Percentiles rank a stretch among this genome's conserved stretches.
phyloP scores from a whole-genome alignment of 139 green algal species.

The Chlorella sp. region DNA sequence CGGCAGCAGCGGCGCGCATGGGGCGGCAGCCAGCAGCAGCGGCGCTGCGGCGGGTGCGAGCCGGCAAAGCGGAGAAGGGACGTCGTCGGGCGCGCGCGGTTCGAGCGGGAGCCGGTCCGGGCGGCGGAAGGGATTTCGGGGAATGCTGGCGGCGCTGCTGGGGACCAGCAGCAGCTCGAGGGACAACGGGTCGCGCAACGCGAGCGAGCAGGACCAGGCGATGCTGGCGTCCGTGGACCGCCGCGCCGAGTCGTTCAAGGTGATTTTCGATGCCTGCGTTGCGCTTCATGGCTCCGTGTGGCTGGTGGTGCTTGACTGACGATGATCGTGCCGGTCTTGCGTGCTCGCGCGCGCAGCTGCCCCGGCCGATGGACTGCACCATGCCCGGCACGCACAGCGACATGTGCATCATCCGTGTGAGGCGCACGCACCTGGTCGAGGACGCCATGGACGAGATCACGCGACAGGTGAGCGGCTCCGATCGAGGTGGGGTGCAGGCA shows the following conservation, averaged over 20 bases:
- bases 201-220: too few species aligned
- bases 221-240: too few species aligned
- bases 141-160: neutral
- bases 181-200: too few species aligned
- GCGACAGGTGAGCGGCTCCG: conserved; percentile 32
- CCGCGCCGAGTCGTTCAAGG: neutral
- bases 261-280: too few species aligned
- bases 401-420: conserved; percentile 86
- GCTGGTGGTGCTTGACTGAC: too few species aligned
- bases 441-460: conserved; percentile 85
- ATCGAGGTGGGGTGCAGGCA: too few species aligned
- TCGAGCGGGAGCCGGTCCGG: neutral
- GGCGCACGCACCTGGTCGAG: conserved; percentile 78
- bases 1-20: too few species aligned
- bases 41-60: too few species aligned
- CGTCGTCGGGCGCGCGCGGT: neutral
- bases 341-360: conserved; percentile 28
- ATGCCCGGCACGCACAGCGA: conserved; percentile 69
- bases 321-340: too few species aligned
- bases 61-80: neutral
- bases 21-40: too few species aligned
- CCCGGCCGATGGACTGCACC: conserved; percentile 32
- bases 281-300: too few species aligned
- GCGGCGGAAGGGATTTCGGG: neutral
- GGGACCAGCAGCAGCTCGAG: too few species aligned